Conservation (phyloP, 1,284 basidiomycete species). For the Ceratobasidium sp. region DNA sequence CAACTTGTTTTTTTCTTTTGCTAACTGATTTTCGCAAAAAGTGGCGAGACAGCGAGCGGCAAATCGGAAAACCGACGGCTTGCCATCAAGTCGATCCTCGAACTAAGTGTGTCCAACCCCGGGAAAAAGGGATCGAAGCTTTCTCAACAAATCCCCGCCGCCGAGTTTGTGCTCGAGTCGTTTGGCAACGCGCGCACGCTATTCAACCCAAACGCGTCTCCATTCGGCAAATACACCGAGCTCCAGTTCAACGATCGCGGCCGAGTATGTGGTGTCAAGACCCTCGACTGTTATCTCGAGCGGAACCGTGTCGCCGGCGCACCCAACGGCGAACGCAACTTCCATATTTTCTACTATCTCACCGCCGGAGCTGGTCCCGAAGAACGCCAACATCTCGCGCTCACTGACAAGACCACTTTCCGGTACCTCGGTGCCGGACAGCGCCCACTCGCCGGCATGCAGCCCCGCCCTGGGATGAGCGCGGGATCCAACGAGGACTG, state of each 20-base stretch:
- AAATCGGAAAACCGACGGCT: conserved; percentile 91
- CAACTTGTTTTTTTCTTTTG: neutral
- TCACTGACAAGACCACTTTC: conserved; percentile 79
- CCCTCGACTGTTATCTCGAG: conserved; percentile 96
- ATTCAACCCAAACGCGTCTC: conserved; percentile 89
- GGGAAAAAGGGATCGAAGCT: conserved; percentile 96
- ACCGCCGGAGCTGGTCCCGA: conserved; percentile 88
- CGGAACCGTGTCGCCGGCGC: conserved; percentile 81
- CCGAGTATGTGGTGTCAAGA: conserved; percentile 88
- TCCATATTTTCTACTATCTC: conserved; percentile 97
- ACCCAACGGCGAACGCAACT: conserved; percentile 89
- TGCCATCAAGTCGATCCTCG: conserved; percentile 88
- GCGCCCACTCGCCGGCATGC: conserved; percentile 53
- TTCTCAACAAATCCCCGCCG: conserved; percentile 83
- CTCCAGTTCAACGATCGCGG: conserved; percentile 93
- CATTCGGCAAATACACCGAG: conserved; percentile 93
- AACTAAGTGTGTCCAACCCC: conserved; percentile 84
- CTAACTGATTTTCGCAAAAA: conserved; percentile 49
- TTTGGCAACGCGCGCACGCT: conserved; percentile 91
- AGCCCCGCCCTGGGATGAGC: conserved; percentile 46
- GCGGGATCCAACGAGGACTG: conserved; percentile 65
- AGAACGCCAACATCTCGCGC: conserved; percentile 85
- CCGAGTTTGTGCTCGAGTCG: conserved; percentile 93
- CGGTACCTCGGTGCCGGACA: conserved; percentile 81
- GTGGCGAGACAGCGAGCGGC: conserved; percentile 91